phyloP scores from a whole-genome alignment of 2,329 filamentous ascomycete genomes.

The Fusarium equiseti region DNA sequence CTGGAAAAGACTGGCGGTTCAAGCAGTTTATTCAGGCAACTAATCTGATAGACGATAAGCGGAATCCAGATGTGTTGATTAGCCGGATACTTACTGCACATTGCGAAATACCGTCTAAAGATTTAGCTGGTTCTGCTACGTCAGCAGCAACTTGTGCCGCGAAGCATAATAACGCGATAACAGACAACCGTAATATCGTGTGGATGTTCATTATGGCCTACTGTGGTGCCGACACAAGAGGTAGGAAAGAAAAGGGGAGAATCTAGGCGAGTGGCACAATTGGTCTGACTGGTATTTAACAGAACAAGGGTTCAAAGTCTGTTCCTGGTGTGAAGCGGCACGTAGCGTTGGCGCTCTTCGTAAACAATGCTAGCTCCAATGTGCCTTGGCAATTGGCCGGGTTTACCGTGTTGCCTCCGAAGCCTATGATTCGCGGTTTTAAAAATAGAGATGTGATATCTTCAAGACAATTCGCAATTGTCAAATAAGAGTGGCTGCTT shows the following conservation, averaged over 20 bases:
- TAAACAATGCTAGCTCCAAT: too few species aligned
- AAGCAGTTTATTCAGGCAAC: neutral
- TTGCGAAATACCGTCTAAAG: neutral
- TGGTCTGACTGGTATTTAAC: neutral
- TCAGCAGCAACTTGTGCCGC: neutral
- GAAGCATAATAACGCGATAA: neutral
- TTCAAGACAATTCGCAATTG: too few species aligned
- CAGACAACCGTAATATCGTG: neutral
- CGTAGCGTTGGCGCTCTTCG: neutral
- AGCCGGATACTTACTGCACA: neutral
- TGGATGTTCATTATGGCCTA: fast-evolving
- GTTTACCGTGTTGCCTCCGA: too few species aligned
- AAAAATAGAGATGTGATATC: too few species aligned
- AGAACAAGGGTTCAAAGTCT: neutral
- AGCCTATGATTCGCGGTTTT: too few species aligned
- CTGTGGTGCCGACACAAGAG: neutral
- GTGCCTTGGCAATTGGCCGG: too few species aligned
- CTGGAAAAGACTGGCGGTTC: fast-evolving
- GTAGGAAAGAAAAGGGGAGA: too few species aligned
- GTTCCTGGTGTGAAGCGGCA: neutral
- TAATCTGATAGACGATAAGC: neutral
- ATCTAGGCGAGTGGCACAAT: neutral
- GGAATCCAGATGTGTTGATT: fast-evolving
- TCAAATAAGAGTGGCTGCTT: too few species aligned
- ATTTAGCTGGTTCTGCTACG: neutral